Percentiles rank a stretch among this genome's conserved stretches.
Evolutionary conservation across 2,329 filamentous ascomycete genomes (phyloP).

Genomic region (Ophiostoma pallidulum): DNA sequence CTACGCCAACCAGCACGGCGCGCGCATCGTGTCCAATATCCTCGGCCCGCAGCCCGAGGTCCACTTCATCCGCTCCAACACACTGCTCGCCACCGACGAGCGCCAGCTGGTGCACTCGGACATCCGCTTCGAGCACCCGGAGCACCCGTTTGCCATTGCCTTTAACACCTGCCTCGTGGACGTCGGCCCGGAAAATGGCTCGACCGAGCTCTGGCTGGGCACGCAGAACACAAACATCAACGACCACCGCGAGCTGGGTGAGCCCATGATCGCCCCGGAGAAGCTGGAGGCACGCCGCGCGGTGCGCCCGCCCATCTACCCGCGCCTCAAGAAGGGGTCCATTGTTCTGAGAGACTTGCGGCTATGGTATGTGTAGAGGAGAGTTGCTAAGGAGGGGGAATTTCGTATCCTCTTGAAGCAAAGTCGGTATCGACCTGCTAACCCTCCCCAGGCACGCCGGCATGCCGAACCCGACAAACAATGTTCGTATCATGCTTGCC

Average conservation of each 20-base stretch:
- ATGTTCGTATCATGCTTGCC: slow-evolving; percentile 11
- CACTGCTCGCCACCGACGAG: slow-evolving; percentile 22
- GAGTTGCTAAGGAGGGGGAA: not conserved
- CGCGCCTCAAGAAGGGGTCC: slow-evolving; percentile 36
- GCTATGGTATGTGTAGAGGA: slow-evolving; percentile 44
- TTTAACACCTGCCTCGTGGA: slow-evolving; percentile 44
- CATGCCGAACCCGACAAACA: slow-evolving; percentile 12
- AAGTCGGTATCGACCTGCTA: no score
- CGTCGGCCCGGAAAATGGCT: slow-evolving; percentile 42
- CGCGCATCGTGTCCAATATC: slow-evolving; percentile 17
- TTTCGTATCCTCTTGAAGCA: not conserved
- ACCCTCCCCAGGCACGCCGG: slow-evolving; percentile 9
- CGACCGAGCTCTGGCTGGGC: slow-evolving; percentile 51
- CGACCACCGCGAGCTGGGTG: slow-evolving; percentile 44
- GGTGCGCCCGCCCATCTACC: slow-evolving; percentile 32
- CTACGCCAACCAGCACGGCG: slow-evolving; percentile 23
- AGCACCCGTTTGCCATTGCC: slow-evolving; percentile 45
- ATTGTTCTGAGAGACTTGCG: slow-evolving; percentile 49
- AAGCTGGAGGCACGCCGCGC: slow-evolving; percentile 33
- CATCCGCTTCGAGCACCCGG: slow-evolving; percentile 47
- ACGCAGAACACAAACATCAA: slow-evolving; percentile 38
- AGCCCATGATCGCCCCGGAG: slow-evolving; percentile 33
- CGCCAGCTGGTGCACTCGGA: slow-evolving; percentile 51
- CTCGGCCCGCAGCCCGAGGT: slow-evolving; percentile 18
- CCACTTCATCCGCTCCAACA: slow-evolving; percentile 20